phyloP scores from a whole-genome alignment of 495 filamentous ascomycete genomes.

The Trichocladium uniseriatum region DNA sequence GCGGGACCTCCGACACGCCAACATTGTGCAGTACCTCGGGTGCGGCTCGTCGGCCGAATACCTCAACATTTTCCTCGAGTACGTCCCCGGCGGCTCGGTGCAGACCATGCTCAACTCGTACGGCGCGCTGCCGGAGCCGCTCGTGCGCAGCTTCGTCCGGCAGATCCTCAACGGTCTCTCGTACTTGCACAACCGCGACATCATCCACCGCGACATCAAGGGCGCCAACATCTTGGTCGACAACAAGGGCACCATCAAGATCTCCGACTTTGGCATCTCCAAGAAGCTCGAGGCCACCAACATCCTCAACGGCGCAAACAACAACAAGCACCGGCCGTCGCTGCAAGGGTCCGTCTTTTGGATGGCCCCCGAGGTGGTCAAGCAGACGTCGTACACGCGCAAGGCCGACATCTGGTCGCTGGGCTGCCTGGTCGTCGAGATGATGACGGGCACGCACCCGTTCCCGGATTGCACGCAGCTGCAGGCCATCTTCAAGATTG shows the following conservation, averaged over 20 bases:
- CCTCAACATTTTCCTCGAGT: constrained; percentile 99
- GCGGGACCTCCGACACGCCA: constrained; percentile 87
- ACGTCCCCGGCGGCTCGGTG: constrained; percentile 94
- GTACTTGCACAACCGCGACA: constrained; percentile 88
- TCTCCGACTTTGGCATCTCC: constrained; percentile 97
- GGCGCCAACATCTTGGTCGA: constrained; percentile 98
- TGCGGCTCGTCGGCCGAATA: constrained; percentile 83
- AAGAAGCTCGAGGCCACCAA: constrained; percentile 53
- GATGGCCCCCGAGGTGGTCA: constrained; percentile 99
- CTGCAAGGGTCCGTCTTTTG: constrained; percentile 97
- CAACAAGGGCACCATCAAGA: constrained; percentile 98
- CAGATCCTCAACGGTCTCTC: constrained; percentile 93
- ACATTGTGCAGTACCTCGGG: constrained; percentile 97
- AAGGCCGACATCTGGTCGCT: constrained; percentile 99
- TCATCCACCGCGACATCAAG: constrained; percentile 99
- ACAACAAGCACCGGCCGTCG: constrained; percentile 77
- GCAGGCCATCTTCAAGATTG: constrained; percentile 98
- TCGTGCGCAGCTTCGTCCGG: constrained; percentile 93
- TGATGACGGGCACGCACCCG: constrained; percentile 95
- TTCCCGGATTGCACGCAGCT: constrained; percentile 96
- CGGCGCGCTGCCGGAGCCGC: constrained; percentile 82
- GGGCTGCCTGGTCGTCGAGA: constrained; percentile 94
- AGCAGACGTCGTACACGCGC: constrained; percentile 92
- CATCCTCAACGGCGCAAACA: constrained; percentile 48
- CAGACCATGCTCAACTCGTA: constrained; percentile 98